phyloP scores from a whole-genome alignment of 306 rosid genomes.

The Canavalia gladiata region DNA sequence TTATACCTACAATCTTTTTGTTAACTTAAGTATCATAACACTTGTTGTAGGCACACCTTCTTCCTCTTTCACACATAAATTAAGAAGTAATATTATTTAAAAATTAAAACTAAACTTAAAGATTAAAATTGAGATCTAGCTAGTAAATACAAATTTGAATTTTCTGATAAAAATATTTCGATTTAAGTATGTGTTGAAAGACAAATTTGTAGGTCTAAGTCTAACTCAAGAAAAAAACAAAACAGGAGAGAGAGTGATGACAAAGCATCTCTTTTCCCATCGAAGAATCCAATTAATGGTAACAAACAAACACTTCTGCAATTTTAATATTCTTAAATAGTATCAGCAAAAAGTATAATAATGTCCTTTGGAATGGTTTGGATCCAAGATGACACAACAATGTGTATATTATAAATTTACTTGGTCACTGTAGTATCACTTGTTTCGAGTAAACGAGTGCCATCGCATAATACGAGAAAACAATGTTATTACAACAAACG shows the following conservation, averaged over 20 bases:
- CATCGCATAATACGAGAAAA: background rate
- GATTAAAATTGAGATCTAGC: too few relatives aligned
- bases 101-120: too few relatives aligned
- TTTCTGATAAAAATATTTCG: too few relatives aligned
- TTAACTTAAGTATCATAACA: too few relatives aligned
- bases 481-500: conserved; percentile 1
- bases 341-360: background rate
- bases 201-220: background rate
- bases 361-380: background rate
- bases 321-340: background rate
- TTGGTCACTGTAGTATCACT: background rate
- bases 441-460: background rate
- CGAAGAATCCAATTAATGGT: conserved; percentile 1
- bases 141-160: too few relatives aligned
- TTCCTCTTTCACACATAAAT: too few relatives aligned
- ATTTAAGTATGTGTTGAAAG: too few relatives aligned
- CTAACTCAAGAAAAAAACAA: background rate
- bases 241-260: background rate
- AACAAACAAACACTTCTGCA: background rate
- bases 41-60: too few relatives aligned
- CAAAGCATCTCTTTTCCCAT: conserved; percentile 23
- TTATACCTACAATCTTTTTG: too few relatives aligned
- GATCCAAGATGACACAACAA: background rate
- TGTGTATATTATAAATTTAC: background rate
- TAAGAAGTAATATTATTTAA: too few relatives aligned